Base-by-base conservation (phyloP, 2,329 filamentous ascomycete species). In the Aspergillus fijiensis region DNA sequence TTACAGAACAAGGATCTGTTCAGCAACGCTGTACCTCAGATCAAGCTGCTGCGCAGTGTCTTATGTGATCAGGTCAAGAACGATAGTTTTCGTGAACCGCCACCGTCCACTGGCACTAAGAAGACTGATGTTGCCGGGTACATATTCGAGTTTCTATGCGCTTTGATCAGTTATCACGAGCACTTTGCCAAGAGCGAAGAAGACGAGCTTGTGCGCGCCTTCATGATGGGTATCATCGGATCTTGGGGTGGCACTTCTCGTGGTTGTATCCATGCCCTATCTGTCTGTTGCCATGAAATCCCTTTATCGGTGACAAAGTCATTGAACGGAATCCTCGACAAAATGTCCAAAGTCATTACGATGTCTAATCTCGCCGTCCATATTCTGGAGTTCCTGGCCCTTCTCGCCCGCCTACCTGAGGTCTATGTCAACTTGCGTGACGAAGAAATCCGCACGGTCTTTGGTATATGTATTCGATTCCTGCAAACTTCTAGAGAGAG, bases 281-380 rank as follows among this genome's bases (percentile, higher is more conserved):
- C 92, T 0, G 89, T 99, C 61, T 98, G 94, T 79, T 97, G 93
- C 73, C 92, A 97, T 70, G 95, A 99, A 75, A 85, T 97, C 27
- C 93, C 95, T 2, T 84, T 90, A 19, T 94, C 94, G 12, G 90
- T 93, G 55, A 91, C 89, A 71, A 96, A 94, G 72, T 89, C 88
- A 21, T 82, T 98, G 61, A 90, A 94, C 50, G 89, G 87, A 50
- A 91, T 98, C 66, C 82, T 99, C 58, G 90, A 93, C 69, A 94
- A 92, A 72, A 96, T 99, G 91, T 89, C 93, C 1, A 91, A 93
- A 68, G 96, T 97, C 70, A 96, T 99, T 70, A 98, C 95, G 1
- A 93, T 96, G 69, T 88, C 92, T 6, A 87, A 93, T 59, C 89
- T 97, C 39, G 92, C 94, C 10, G 89, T 97, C 62, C 95, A 99